phyloP scores from a whole-genome alignment of 106 monocot species.

The Allium cepa region DNA sequence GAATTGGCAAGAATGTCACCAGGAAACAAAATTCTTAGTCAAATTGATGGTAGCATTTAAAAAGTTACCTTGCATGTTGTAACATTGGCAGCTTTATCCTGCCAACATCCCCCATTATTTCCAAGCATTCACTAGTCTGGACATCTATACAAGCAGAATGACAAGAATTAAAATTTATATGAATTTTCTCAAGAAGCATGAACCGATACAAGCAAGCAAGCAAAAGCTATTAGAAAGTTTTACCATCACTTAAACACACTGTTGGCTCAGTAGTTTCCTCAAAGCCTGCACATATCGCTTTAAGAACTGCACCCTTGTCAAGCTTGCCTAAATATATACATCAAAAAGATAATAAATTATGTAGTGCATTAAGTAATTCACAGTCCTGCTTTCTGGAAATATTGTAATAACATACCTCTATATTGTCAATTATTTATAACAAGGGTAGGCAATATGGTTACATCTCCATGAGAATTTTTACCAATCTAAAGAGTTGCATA shows the following conservation, averaged over 20 bases:
- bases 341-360: conserved; percentile 1
- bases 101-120: conserved; percentile 67
- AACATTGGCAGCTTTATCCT: conserved; percentile 34
- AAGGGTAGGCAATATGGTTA: conserved; percentile 58
- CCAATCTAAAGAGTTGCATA: conserved; percentile 28
- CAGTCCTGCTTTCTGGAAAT: too few species aligned
- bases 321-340: conserved; percentile 29
- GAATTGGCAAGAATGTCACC: too few species aligned
- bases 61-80: conserved; percentile 53
- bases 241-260: conserved; percentile 42
- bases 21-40: background rate
- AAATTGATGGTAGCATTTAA: background rate
- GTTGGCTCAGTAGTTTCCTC: conserved; percentile 53
- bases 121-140: conserved; percentile 56
- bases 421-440: conserved; percentile 61
- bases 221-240: background rate
- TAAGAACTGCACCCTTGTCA: conserved; percentile 52
- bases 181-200: background rate
- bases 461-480: conserved; percentile 49
- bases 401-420: conserved; percentile 22
- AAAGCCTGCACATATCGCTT: conserved; percentile 58
- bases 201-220: background rate
- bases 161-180: background rate
- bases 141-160: conserved; percentile 16
- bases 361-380: too few species aligned